Evolutionary conservation across 164 flowering plant genomes (phyloP), one percentile per base, ranked within the genome.

Genomic region (Warburgia ugandensis): DNA sequence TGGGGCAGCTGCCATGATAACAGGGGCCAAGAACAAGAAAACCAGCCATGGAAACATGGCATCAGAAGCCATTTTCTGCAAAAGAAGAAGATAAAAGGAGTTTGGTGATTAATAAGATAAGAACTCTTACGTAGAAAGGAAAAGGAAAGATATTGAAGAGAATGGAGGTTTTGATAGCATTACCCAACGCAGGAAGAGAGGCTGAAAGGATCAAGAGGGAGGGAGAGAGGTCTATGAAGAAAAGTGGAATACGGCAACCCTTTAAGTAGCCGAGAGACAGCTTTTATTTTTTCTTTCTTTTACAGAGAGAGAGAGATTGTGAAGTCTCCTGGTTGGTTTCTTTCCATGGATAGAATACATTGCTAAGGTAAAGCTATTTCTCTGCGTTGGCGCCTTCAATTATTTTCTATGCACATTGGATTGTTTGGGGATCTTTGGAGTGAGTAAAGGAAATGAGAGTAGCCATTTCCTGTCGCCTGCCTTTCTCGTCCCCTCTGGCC

Each of bases 11-110:
- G 64, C 73, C 32, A 41, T 17, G 38, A 62, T 54, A 29, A 50
- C 72, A 48, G 60, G 52, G 10, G 52, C 65, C 60, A 74, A 17
- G 32, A 65, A 48, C 51, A 68, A 47, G 9, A 62, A 27, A 23
- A 52, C 48, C 29, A 76, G 35, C 26, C 58, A 54, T 8, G 64
- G 40, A 63, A 20, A 22, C 61, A 59, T 50, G 9, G 52, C 12
- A 6, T 10, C 30, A 14, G 73, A 64, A 51, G 61, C 73, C 83
- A 78, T 78, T 45, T n/a, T 56, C 68, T 61, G 61, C 55, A 60
- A 3, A 20, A 26, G 27, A 55, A 39, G 43, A 22, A 60, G 19
- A 5, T 14, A 57, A n/a, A 16, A 19, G 27, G 28, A 22, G 4
- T 6, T 5, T 6, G 28, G 20, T 6, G 3, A n/a, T n/a, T n/a